A percentile compares a stretch with the other conserved stretches of the same genome.
These are phyloP conservation scores for Clitopilus hobsonii DNA, from an alignment of 768 basidiomycete genomes.

Conservation along the genomic window DNA sequence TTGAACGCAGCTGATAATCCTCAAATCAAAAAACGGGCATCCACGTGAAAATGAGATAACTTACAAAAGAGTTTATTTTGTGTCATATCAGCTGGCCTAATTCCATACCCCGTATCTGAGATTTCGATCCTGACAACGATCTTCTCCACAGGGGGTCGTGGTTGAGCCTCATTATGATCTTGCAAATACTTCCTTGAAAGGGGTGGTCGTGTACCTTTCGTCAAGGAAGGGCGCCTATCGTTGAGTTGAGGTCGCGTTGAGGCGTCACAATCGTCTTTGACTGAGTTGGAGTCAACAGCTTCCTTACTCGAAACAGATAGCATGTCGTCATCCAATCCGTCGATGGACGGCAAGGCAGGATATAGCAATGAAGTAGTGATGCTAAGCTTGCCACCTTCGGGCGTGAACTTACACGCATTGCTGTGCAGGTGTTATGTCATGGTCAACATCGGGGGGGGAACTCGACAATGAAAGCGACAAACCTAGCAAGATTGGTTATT, in stretches of 20 bases:
- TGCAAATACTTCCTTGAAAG: constrained; percentile 4
- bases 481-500: constrained; percentile 65
- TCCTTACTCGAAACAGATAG: no score
- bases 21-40: background rate
- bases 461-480: background rate
- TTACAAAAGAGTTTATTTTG: constrained; percentile 55
- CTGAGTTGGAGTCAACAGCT: no score
- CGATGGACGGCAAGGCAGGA: constrained; percentile 5
- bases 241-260: background rate
- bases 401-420: constrained; percentile 63
- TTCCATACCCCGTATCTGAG: constrained; percentile 60
- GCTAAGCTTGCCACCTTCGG: constrained; percentile 46
- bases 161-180: background rate
- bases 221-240: background rate
- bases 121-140: constrained; percentile 68
- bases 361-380: constrained; percentile 52
- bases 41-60: constrained; percentile 9
- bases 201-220: background rate
- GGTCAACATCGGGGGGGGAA: no score
- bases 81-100: constrained; percentile 54
- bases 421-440: no score
- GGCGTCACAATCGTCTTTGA: no score
- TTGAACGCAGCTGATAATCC: constrained; percentile 45
- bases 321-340: no score
- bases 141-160: constrained; percentile 24